Evolutionary conservation across 2,329 filamentous ascomycete species (phyloP).

Genomic region (Capronia coronata): DNA sequence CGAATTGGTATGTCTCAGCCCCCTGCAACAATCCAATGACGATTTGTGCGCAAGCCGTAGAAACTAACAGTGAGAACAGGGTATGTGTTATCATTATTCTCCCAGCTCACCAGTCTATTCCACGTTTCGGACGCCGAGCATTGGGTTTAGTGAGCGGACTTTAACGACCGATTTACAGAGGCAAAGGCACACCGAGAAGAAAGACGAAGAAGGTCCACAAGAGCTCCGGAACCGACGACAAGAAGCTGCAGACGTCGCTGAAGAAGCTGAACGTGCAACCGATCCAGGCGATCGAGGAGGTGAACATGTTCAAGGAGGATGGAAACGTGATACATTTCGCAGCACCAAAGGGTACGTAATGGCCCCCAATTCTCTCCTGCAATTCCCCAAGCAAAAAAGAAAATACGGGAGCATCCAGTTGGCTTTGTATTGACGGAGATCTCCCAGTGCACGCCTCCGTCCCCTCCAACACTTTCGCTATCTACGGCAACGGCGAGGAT

Average conservation of each 20-base stretch:
- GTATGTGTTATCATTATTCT: constrained; percentile 10
- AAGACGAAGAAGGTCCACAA: constrained; percentile 98
- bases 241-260: constrained; percentile 94
- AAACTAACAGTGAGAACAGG: constrained; percentile 13
- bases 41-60: not conserved
- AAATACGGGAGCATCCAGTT: too few species aligned
- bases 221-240: constrained; percentile 90
- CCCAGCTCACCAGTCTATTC: constrained; percentile 22
- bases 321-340: constrained; percentile 99
- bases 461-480: constrained; percentile 97
- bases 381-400: too few species aligned
- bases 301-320: constrained; percentile 99
- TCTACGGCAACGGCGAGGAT: constrained; percentile 98
- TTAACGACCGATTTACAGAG: constrained; percentile 47
- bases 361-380: too few species aligned
- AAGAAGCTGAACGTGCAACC: constrained; percentile 99
- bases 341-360: constrained; percentile 86
- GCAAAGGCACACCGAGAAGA: constrained; percentile 95
- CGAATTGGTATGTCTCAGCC: constrained; percentile 59
- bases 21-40: constrained; percentile 9
- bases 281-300: constrained; percentile 98
- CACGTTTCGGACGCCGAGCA: not conserved
- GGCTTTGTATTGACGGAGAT: not conserved
- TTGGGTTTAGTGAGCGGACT: not conserved
- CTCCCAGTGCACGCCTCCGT: constrained; percentile 85